Percentiles rank a stretch among this genome's conserved stretches.
These are phyloP conservation scores for Suhomyces choctaworum DNA, from an alignment of 1,139 yeast species.

Conservation along the genomic window DNA sequence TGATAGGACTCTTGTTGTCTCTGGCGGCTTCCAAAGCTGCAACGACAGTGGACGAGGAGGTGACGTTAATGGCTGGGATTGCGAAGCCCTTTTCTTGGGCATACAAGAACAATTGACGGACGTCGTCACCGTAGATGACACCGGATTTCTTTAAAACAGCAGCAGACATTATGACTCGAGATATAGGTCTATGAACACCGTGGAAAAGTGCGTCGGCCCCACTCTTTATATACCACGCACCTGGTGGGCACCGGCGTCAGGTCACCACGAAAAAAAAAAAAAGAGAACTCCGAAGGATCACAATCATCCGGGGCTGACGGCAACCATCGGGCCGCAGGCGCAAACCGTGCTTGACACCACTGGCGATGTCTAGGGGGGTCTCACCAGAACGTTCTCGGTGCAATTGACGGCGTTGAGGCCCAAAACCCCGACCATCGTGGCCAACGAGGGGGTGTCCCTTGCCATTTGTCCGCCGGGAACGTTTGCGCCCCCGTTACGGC, in stretches of 20 bases:
- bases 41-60: conserved; percentile 95
- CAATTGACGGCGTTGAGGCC: no score
- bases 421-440: no score
- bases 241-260: conserved; percentile 1
- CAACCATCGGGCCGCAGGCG: conserved; percentile 11
- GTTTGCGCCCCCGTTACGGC: no score
- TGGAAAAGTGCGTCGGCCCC: conserved; percentile 1
- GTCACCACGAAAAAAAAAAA: not conserved
- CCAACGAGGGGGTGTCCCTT: no score
- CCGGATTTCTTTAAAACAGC: conserved; percentile 89
- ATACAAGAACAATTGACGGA: conserved; percentile 85
- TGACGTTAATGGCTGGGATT: conserved; percentile 97
- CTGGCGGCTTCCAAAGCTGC: conserved; percentile 99
- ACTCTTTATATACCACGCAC: conserved; percentile 8
- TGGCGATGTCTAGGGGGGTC: no score
- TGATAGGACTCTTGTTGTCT: conserved; percentile 92
- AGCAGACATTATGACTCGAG: conserved; percentile 35
- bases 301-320: conserved; percentile 23
- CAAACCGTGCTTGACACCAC: no score
- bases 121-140: conserved; percentile 99
- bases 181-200: not conserved
- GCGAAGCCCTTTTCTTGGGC: conserved; percentile 95
- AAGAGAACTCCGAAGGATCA: conserved; percentile 21
- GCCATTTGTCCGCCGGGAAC: no score
- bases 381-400: no score